Conservation (phyloP, 2,329 filamentous ascomycete species). For the Epichloe aotearoae region DNA sequence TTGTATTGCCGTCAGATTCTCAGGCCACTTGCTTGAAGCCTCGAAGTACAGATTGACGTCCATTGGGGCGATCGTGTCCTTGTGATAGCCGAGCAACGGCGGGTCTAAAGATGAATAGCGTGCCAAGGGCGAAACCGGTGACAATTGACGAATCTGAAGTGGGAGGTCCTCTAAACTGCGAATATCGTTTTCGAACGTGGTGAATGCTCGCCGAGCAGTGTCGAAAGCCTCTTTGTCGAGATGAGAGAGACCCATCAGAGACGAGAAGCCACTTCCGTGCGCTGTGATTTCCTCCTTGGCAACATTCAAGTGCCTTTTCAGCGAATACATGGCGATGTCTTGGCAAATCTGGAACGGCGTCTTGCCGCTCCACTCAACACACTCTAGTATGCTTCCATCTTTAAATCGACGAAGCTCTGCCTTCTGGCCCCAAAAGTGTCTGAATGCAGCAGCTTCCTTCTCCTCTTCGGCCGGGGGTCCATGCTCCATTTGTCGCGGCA, state of each 20-base stretch:
- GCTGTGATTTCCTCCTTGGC: slow-evolving; percentile 39
- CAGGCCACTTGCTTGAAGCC: slow-evolving; percentile 84
- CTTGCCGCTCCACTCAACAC: slow-evolving; percentile 67
- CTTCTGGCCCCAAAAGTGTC: slow-evolving; percentile 89
- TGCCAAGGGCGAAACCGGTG: slow-evolving; percentile 56
- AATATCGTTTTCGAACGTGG: slow-evolving; percentile 61
- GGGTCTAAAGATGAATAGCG: slow-evolving; percentile 54
- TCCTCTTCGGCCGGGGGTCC: slow-evolving; percentile 80
- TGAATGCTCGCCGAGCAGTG: slow-evolving; percentile 55
- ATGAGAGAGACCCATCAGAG: slow-evolving; percentile 31
- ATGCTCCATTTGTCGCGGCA: slow-evolving; percentile 68
- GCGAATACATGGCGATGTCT: slow-evolving; percentile 63
- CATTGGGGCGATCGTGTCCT: slow-evolving; percentile 41
- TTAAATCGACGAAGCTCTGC: slow-evolving; percentile 89
- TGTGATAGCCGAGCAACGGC: slow-evolving; percentile 28
- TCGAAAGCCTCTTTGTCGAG: slow-evolving; percentile 50
- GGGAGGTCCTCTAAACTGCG: slow-evolving; percentile 71
- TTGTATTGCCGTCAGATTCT: slow-evolving; percentile 82
- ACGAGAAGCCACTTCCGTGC: slow-evolving; percentile 37
- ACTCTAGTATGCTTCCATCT: slow-evolving; percentile 87
- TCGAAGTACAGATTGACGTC: slow-evolving; percentile 85
- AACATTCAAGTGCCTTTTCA: slow-evolving; percentile 55
- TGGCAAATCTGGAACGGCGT: slow-evolving; percentile 54
- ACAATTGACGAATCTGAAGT: slow-evolving; percentile 71
- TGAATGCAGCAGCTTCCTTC: slow-evolving; percentile 67